Percentiles rank a stretch among this genome's conserved stretches.
Conservation (phyloP, 2,329 filamentous ascomycete species). For the Cytospora schulzeri region DNA sequence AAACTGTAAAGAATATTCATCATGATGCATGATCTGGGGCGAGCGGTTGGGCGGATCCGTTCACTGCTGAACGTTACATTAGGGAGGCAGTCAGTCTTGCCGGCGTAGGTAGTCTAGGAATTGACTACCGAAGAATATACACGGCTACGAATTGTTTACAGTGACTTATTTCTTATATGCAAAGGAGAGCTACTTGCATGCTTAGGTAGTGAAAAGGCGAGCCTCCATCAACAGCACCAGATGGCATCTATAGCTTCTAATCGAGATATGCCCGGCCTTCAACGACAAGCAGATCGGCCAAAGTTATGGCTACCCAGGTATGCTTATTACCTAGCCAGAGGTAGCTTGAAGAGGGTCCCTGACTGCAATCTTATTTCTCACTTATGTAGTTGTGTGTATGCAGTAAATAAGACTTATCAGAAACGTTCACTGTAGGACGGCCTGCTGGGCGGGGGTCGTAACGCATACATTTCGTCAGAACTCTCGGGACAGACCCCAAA, state of each 20-base stretch:
- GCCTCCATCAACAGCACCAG: not conserved
- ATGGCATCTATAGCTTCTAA: not conserved
- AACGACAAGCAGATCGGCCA: not conserved
- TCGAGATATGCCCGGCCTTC: not conserved
- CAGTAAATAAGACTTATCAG: too few species aligned
- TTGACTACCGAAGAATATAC: not conserved
- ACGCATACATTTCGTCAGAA: not conserved
- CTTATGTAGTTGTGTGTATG: too few species aligned
- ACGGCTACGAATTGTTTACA: not conserved
- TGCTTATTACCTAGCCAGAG: not conserved
- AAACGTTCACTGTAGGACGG: not conserved
- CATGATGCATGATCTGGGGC: not conserved
- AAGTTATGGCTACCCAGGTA: not conserved
- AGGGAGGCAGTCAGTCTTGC: not conserved
- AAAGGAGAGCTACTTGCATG: not conserved
- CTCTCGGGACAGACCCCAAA: conserved; percentile 1
- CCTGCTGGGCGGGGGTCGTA: not conserved
- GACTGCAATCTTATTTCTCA: too few species aligned
- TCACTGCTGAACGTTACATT: not conserved
- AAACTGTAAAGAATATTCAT: not conserved
- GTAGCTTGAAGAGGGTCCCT: not conserved
- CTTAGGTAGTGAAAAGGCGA: not conserved
- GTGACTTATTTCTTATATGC: not conserved
- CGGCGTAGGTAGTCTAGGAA: not conserved
- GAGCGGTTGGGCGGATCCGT: not conserved